Evolutionary conservation across 768 basidiomycete species (phyloP).

Genomic region (Panaeolus cyanescens): DNA sequence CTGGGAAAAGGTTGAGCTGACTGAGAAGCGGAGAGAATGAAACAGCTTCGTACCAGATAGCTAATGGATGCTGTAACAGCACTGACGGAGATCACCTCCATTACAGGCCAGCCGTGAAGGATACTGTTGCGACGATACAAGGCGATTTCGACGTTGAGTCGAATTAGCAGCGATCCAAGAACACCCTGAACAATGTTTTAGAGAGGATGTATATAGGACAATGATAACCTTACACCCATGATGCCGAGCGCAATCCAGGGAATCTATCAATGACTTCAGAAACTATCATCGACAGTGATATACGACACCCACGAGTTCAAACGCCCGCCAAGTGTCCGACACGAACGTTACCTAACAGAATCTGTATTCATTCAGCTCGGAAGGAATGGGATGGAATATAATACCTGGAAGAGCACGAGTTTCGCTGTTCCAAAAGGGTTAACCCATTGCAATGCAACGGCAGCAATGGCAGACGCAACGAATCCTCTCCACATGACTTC

Average conservation of each 20-base stretch:
- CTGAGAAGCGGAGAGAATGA: background rate
- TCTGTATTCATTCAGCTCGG: background rate
- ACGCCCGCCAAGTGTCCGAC: slow-evolving; percentile 66
- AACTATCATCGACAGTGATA: background rate
- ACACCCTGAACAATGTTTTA: slow-evolving; percentile 46
- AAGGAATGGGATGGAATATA: slow-evolving; percentile 4
- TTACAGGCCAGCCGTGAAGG: slow-evolving; percentile 59
- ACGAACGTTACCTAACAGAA: slow-evolving; percentile 52
- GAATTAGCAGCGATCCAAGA: slow-evolving; percentile 66
- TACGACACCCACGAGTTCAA: slow-evolving; percentile 57
- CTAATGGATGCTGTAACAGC: slow-evolving; percentile 72
- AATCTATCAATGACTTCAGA: slow-evolving; percentile 40
- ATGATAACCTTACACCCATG: slow-evolving; percentile 48
- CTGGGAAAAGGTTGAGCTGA: slow-evolving; percentile 29
- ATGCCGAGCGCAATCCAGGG: slow-evolving; percentile 71
- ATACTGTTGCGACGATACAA: slow-evolving; percentile 60
- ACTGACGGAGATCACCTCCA: slow-evolving; percentile 63
- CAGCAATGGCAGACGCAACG: slow-evolving; percentile 85
- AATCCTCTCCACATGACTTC: slow-evolving; percentile 89
- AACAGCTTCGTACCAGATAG: slow-evolving; percentile 51
- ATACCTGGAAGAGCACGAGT: slow-evolving; percentile 76
- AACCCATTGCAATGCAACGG: slow-evolving; percentile 79
- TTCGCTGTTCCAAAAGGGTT: slow-evolving; percentile 88
- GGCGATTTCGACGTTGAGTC: slow-evolving; percentile 64
- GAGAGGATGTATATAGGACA: background rate